Conservation (phyloP, 768 basidiomycete genomes). For the Leccinellum rugosiceps region DNA sequence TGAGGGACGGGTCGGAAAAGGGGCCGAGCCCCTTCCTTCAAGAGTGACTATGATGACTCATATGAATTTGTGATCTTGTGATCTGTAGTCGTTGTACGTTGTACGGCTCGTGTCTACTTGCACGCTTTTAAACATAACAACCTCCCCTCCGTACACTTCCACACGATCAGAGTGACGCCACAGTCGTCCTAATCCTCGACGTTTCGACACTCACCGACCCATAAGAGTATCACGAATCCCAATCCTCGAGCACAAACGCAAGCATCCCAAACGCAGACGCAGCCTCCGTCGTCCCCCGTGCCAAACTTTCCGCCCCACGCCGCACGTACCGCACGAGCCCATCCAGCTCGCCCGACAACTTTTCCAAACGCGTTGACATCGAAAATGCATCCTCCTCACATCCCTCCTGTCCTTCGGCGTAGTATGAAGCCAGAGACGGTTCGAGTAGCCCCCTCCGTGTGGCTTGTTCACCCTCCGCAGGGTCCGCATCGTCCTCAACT, state of each 20-base stretch:
- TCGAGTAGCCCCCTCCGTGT: constrained; percentile 17
- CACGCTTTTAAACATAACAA: background rate
- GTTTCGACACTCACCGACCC: background rate
- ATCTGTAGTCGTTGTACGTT: background rate
- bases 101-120: background rate
- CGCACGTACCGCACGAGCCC: constrained; percentile 63
- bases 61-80: too few species aligned
- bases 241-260: constrained; percentile 72
- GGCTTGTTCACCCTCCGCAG: constrained; percentile 9
- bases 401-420: constrained; percentile 16
- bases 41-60: too few species aligned
- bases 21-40: too few species aligned
- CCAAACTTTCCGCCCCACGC: constrained; percentile 66
- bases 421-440: constrained; percentile 29
- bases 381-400: constrained; percentile 38
- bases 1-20: too few species aligned
- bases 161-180: too few species aligned
- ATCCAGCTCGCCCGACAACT: constrained; percentile 68
- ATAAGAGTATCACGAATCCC: constrained; percentile 47
- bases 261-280: constrained; percentile 66
- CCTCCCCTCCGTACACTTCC: too few species aligned
- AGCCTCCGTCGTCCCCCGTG: constrained; percentile 56
- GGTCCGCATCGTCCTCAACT: background rate
- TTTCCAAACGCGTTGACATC: constrained; percentile 50
- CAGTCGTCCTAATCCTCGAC: background rate